These are phyloP conservation scores for Mucor sp. DNA, from an alignment of 371 early-diverging fungal genomes.

Conservation along the genomic window DNA sequence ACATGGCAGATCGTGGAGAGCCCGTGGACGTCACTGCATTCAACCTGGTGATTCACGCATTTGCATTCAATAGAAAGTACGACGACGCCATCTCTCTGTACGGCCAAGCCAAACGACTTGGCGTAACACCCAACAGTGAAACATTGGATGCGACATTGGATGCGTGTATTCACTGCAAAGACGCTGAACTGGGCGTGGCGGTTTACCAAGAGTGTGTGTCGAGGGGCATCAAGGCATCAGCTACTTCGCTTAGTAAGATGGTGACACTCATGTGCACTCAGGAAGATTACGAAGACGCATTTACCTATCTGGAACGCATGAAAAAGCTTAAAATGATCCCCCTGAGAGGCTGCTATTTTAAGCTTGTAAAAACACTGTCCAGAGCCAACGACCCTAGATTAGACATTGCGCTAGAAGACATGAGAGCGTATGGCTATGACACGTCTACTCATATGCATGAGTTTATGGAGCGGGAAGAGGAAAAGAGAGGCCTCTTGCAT, in stretches of 20 bases:
- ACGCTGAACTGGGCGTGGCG: conserved; percentile 48
- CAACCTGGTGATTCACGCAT: conserved; percentile 29
- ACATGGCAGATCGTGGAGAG: conserved; percentile 23
- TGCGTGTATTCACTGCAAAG: conserved; percentile 53
- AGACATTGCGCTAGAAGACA: conserved; percentile 64
- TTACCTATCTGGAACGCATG: conserved; percentile 75
- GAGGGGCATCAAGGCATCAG: conserved; percentile 41
- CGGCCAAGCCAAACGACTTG: conserved; percentile 32
- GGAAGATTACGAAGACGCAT: conserved; percentile 76
- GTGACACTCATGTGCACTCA: conserved; percentile 54
- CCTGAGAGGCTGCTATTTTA: conserved; percentile 56
- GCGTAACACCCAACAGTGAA: conserved; percentile 48
- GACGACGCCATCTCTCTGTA: conserved; percentile 51
- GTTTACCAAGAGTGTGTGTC: conserved; percentile 45
- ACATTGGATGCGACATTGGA: conserved; percentile 65
- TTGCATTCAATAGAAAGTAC: conserved; percentile 41
- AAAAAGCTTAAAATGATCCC: conserved; percentile 64
- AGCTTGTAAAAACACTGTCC: conserved; percentile 64
- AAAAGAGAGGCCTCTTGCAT: neutral
- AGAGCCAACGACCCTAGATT: conserved; percentile 66
- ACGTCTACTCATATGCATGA: conserved; percentile 15
- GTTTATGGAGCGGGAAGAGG: conserved; percentile 12
- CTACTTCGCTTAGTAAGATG: conserved; percentile 61
- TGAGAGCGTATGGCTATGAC: conserved; percentile 63
- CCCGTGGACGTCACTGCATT: conserved; percentile 54